Base-by-base conservation (phyloP, 2,329 filamentous ascomycete genomes). In the Fusarium sp. region DNA sequence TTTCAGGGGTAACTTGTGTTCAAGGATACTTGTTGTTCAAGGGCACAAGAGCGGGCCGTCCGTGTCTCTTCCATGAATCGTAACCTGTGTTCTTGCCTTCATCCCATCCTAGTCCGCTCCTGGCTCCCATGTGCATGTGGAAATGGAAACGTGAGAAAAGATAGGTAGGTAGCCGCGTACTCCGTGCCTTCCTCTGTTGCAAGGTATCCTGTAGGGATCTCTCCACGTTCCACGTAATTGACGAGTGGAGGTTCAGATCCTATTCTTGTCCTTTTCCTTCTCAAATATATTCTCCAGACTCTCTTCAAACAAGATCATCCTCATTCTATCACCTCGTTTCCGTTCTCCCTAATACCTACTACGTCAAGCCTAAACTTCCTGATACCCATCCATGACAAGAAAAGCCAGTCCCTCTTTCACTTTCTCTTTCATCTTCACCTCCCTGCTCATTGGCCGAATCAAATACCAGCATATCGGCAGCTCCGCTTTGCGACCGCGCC, bases 141-240 rank as follows among this genome's bases (percentile, higher is more conserved):
- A 50, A 29, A 4, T 39, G 23, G 49, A 52, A 43, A 42, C 29
- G 39, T 33, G 23, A 43, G 33, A 51, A 51, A 23, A 31, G 21
- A 51, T 31, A 33, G 14, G 31, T 33, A 43, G 41, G 31, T 33
- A 43, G 41, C 47, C 62, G 62, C 62, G 62, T 59, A 58, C 52
- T 64, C 41, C 53, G 53, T 68, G 41, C 59, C 59, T 68, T 68
- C 59, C 61, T 56, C 57, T 47, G 49, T 23, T 17, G 20, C 25
- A 23, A 53, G 15, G 49, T 43, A 40, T 60, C 50, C 49, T 66
- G 60, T 64, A 27, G 57, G 64, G 31, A 60, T 47, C 58, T 69
- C 50, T 68, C 65, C 55, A 57, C 47, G 66, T 67, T 69, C 66
- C 65, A 69, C 61, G 65, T 69, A 63, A 66, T 66, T 62, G 60